Evolutionary conservation across 2,329 filamentous ascomycete species (phyloP), one percentile per base, ranked within the genome.

Genomic region (Neonectria faginata): DNA sequence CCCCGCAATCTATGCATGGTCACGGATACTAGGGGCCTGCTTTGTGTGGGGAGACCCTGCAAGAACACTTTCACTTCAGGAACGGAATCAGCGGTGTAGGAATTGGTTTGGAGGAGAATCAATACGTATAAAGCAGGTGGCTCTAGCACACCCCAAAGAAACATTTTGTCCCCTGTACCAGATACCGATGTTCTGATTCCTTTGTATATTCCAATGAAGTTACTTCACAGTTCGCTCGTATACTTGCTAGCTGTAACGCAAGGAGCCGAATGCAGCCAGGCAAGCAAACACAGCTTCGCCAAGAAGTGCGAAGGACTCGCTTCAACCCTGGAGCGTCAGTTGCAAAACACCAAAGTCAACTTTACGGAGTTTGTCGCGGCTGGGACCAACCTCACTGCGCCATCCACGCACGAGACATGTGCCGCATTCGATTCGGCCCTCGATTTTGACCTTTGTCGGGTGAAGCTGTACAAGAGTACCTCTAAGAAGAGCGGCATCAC

Each of bases 401-500:
- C 79, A 1, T 77, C 79, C 18, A 76, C 79, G 64, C 76, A 81
- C 55, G 69, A 74, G 14, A 78, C 80, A 42, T 85, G 84, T 57
- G 27, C 8, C 10, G 59, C 52, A 29, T 57, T 68, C 16, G 65
- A 60, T 9, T 70, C 74, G 47, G 48, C 63, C 4, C 69, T 75
- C 2, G 25, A 60, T 4, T 65, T 62, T 4, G 65, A 72, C 47
- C 25, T 74, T 11, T 72, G 70, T 27, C 64, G 70, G 12, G 48
- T 72, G 4, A 60, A 52, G n/a, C 39, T 70, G n/a, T 18, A 45
- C 41, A 57, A 58, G 3, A 47, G 36, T 3, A 75, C 45, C 22
- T 78, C 74, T 16, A 83, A 83, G 12, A 79, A 80, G 54, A 82
- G 86, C 25, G 79, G 75, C 11, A 81, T 87, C 33, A 79, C 75